Percentiles rank a stretch among this genome's conserved stretches.
Conservation (phyloP, 1,284 basidiomycete genomes). For the Moesziomyces sp. region DNA sequence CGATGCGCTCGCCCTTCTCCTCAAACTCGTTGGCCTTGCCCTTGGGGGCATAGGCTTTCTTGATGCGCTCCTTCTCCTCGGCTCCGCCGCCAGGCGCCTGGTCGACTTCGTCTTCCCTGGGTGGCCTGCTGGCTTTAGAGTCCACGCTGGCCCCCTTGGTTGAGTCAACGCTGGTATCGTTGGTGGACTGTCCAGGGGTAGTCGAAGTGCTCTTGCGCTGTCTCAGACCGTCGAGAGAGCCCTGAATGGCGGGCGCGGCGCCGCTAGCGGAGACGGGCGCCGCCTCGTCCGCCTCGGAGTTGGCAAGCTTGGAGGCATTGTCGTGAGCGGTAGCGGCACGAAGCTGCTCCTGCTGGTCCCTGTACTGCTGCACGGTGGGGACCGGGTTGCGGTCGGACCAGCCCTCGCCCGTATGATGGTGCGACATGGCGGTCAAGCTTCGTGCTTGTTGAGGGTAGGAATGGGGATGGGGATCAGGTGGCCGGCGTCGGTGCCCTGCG, state of each 20-base stretch:
- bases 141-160: constrained; percentile 3
- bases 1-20: constrained; percentile 67
- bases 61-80: constrained; percentile 65
- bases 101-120: constrained; percentile 32
- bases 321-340: constrained; percentile 28
- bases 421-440: constrained; percentile 28
- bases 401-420: constrained; percentile 53
- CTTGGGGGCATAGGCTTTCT: constrained; percentile 51
- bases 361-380: constrained; percentile 56
- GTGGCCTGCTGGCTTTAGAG: constrained; percentile 2
- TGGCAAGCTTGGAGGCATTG: constrained; percentile 35
- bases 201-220: constrained; percentile 40
- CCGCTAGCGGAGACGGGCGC: constrained; percentile 17
- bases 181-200: constrained; percentile 3
- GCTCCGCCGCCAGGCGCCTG: constrained; percentile 52
- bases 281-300: constrained; percentile 29
- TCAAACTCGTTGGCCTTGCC: constrained; percentile 63
- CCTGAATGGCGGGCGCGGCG: constrained; percentile 34
- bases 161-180: constrained; percentile 3
- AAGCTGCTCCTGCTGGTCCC: constrained; percentile 38
- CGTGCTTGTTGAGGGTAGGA: no score
- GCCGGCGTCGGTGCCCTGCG: constrained; percentile 3
- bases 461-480: neutral
- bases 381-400: constrained; percentile 60
- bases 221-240: constrained; percentile 37